These are phyloP conservation scores for Eragrostis nindensis DNA, from an alignment of 176 grass and related monocot genomes.

Conservation along the genomic window DNA sequence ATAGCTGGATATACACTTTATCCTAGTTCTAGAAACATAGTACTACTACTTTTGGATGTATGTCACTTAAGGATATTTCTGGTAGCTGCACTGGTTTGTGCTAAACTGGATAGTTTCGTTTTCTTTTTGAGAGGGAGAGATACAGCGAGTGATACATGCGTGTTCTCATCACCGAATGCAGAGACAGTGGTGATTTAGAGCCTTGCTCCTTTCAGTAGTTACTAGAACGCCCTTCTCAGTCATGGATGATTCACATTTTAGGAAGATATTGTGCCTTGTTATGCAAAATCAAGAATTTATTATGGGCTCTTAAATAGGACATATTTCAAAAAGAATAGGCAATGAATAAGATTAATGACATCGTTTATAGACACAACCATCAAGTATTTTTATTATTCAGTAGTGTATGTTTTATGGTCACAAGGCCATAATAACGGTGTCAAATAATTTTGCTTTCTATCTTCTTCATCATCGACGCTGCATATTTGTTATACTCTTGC, in stretches of 20 bases:
- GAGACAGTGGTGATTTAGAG: not conserved
- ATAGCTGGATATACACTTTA: not conserved
- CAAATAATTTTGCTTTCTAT: not conserved
- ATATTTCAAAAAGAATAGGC: constrained; percentile 10
- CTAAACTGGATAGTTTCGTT: not conserved
- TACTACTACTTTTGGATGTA: constrained; percentile 5
- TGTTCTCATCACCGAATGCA: not conserved
- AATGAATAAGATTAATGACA: not conserved
- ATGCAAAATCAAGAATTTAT: constrained; percentile 15
- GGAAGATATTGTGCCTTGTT: too few species aligned
- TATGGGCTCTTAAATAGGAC: not conserved
- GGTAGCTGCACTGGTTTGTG: not conserved
- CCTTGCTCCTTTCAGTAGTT: not conserved
- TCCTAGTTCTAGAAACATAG: not conserved
- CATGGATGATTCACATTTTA: too few species aligned
- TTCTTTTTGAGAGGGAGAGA: not conserved
- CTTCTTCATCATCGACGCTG: not conserved
- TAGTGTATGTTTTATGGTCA: not conserved
- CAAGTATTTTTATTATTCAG: not conserved
- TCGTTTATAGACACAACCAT: not conserved
- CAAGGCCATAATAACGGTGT: not conserved
- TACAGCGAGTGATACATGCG: not conserved
- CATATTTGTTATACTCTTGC: not conserved
- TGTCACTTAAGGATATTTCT: not conserved
- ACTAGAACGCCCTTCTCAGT: too few species aligned